These are phyloP conservation scores for Candida glucosophila DNA, from an alignment of 1,139 yeast genomes.

Conservation along the genomic window DNA sequence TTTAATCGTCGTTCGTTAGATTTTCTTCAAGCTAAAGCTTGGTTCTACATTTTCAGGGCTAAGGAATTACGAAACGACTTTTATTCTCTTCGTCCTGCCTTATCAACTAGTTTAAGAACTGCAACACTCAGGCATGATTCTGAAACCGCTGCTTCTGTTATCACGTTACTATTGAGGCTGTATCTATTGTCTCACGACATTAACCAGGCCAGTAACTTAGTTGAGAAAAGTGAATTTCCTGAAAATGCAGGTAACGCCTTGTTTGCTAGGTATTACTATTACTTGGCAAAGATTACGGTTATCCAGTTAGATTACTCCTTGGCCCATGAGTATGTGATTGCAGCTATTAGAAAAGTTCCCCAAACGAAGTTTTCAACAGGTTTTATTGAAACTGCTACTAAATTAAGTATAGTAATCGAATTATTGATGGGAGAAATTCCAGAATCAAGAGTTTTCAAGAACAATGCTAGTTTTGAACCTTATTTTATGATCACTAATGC, in stretches of 20 bases:
- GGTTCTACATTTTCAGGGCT: slow-evolving; percentile 85
- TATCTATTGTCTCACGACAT: slow-evolving; percentile 75
- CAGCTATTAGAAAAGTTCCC: slow-evolving; percentile 96
- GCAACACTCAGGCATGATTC: slow-evolving; percentile 88
- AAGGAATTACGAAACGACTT: slow-evolving; percentile 60
- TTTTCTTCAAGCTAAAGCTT: slow-evolving; percentile 77
- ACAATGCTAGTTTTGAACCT: slow-evolving; percentile 55
- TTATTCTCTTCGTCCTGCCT: slow-evolving; percentile 55
- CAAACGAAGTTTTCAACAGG: slow-evolving; percentile 82
- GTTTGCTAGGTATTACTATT: slow-evolving; percentile 86
- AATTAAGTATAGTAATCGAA: slow-evolving; percentile 81
- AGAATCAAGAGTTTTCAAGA: slow-evolving; percentile 75
- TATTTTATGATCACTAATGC: slow-evolving; percentile 86
- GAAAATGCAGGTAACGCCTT: slow-evolving; percentile 78
- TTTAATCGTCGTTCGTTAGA: slow-evolving; percentile 83
- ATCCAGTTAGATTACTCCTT: slow-evolving; percentile 88
- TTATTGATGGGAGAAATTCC: slow-evolving; percentile 96
- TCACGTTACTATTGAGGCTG: slow-evolving; percentile 75
- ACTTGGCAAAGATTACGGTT: slow-evolving; percentile 81
- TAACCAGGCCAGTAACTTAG: slow-evolving; percentile 80
- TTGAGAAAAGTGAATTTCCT: slow-evolving; percentile 86
- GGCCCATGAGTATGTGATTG: slow-evolving; percentile 83
- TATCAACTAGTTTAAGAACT: slow-evolving; percentile 72
- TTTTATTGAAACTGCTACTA: slow-evolving; percentile 83
- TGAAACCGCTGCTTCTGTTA: slow-evolving; percentile 83